Evolutionary conservation across 2,329 filamentous ascomycete species (phyloP).

Genomic region (Sclerotinia nivalis): DNA sequence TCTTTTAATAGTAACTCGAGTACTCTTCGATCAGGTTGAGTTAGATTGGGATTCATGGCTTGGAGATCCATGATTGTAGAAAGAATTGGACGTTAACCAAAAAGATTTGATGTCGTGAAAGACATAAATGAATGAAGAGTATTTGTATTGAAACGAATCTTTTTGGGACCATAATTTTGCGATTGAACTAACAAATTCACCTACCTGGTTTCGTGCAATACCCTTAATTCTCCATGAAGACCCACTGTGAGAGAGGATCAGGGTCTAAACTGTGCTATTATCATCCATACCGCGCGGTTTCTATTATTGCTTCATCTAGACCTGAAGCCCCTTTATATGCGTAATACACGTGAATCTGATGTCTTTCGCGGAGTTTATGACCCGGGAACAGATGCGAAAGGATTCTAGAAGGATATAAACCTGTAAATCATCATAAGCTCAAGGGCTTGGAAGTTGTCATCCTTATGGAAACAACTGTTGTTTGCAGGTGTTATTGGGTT

Average conservation of each 20-base stretch:
- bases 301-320: constrained; percentile 6
- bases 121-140: constrained; percentile 4
- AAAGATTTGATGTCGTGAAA: background rate
- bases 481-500: background rate
- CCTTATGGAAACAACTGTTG: background rate
- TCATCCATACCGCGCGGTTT: background rate
- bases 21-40: constrained; percentile 22
- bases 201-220: background rate
- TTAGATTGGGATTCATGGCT: constrained; percentile 21
- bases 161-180: constrained; percentile 17
- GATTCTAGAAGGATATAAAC: background rate
- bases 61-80: constrained; percentile 20
- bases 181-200: constrained; percentile 13
- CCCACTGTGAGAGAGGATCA: constrained; percentile 12
- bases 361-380: background rate
- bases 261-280: background rate
- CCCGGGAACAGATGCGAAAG: background rate
- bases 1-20: constrained; percentile 20
- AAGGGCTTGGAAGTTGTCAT: background rate
- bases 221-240: background rate
- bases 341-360: constrained; percentile 1
- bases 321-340: constrained; percentile 4
- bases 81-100: constrained; percentile 16
- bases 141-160: constrained; percentile 8
- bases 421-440: background rate